Evolutionary conservation across 306 rosid species (phyloP), one percentile per base, ranked within the genome.

Genomic region (Fragaria nilgerrensis): DNA sequence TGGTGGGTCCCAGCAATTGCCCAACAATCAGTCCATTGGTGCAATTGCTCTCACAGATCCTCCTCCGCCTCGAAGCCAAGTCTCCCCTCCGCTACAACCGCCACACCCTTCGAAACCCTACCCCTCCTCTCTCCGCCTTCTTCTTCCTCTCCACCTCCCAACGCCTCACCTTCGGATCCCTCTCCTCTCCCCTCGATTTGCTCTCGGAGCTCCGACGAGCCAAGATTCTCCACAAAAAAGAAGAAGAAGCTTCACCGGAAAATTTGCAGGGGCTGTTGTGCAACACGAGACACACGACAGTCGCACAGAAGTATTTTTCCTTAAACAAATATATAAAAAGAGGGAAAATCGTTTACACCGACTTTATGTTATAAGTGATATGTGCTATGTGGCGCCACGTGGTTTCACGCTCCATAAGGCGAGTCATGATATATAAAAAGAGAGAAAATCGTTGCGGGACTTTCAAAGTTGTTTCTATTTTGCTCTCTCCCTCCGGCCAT

Each of bases 391-490:
- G 23, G 4, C 2, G 7, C 9, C n/a, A n/a, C n/a, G n/a, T n/a
- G n/a, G n/a, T n/a, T n/a, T n/a, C 19, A 43, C 44, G 55, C 56
- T 17, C 69, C 39, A 36, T 6, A 17, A 1, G 20, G 75, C 76
- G 50, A 66, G 76, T 36, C 48, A n/a, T 10, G 3, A 25, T 11
- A 25, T 48, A 23, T 17, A 34, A 20, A 3, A 47, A 7, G n/a
- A 74, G 12, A 66, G 70, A 48, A 70, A 70, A 34, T 5, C 23
- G 39, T 66, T 41, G 27, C 68, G 77, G 44, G 61, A 25, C 53
- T 76, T 64, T 64, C 74, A 8, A 63, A 29, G 77, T 55, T 41
- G 6, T 43, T 36, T 2, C n/a, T 19, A 20, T 78, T 62, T 72
- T 45, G 19, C 27, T 22, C 2, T 41, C 15, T 71, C 44, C 74